Percentiles rank a stretch among this genome's conserved stretches.
Conservation (phyloP, 1,284 basidiomycete genomes). For the Boletellus deceptivus region DNA sequence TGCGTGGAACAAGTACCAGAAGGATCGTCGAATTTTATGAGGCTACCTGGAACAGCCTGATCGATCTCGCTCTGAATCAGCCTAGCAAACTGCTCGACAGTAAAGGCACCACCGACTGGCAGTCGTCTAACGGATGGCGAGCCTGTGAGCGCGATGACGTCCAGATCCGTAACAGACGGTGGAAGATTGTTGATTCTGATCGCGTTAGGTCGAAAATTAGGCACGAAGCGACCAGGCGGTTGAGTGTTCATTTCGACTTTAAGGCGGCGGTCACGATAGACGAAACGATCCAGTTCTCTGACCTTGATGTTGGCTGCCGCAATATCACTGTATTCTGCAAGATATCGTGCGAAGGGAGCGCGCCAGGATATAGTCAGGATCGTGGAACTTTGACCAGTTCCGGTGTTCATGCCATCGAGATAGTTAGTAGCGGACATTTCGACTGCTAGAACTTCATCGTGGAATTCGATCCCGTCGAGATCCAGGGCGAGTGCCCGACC, state of each 20-base stretch:
- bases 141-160: conserved; percentile 21
- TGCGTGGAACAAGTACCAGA: conserved; percentile 14
- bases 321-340: conserved; percentile 37
- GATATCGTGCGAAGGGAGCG: conserved; percentile 37
- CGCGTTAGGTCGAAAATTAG: conserved; percentile 27
- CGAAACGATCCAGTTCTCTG: conserved; percentile 34
- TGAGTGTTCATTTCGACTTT: conserved; percentile 41
- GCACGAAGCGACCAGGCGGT: conserved; percentile 25
- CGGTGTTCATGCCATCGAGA: conserved; percentile 40
- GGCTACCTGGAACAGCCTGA: conserved; percentile 14
- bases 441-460: conserved; percentile 38
- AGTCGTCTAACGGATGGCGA: conserved; percentile 26
- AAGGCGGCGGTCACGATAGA: conserved; percentile 41
- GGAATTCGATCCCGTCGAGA: conserved; percentile 45
- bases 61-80: conserved; percentile 21
- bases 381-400: conserved; percentile 29
- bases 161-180: conserved; percentile 17
- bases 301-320: conserved; percentile 20
- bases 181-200: conserved; percentile 34
- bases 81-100: conserved; percentile 10
- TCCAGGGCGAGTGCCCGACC: conserved; percentile 38
- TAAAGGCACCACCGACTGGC: neutral
- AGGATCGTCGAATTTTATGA: conserved; percentile 23
- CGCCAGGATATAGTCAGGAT: conserved; percentile 46
- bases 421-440: conserved; percentile 37